These are phyloP conservation scores for Benincasa hispida DNA, from an alignment of 306 rosid genomes.

Conservation along the genomic window DNA sequence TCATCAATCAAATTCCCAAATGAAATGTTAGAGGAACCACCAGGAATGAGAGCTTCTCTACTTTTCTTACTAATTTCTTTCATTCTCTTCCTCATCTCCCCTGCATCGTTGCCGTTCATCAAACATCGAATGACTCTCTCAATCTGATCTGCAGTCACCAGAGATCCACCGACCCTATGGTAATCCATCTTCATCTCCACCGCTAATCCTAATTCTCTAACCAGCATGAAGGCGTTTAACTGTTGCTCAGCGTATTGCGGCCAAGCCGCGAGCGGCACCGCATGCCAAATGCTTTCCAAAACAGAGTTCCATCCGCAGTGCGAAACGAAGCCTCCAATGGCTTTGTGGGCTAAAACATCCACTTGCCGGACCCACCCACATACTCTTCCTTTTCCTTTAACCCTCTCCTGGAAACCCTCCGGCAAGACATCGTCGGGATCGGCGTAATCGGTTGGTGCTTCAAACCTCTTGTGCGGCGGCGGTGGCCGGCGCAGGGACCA, in stretches of 20 bases:
- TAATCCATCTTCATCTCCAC: conserved; percentile 20
- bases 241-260: conserved; percentile 27
- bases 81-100: conserved; percentile 16
- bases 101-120: conserved; percentile 22
- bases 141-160: conserved; percentile 18
- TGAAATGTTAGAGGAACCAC: conserved; percentile 14
- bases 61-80: conserved; percentile 9
- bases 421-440: background rate
- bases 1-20: background rate
- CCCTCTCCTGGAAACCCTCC: conserved; percentile 11
- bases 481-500: background rate
- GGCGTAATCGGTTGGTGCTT: conserved; percentile 4
- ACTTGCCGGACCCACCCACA: conserved; percentile 29
- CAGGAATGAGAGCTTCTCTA: conserved; percentile 3
- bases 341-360: conserved; percentile 12
- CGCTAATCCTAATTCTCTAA: conserved; percentile 20
- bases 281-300: conserved; percentile 22
- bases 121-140: conserved; percentile 23
- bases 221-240: conserved; percentile 19
- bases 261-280: conserved; percentile 22
- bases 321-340: conserved; percentile 28
- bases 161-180: background rate
- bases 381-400: conserved; percentile 13
- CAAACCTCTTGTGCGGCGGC: background rate
- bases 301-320: conserved; percentile 35